phyloP scores from a whole-genome alignment of 2,329 filamentous ascomycete species.

The Ceratocystis albifundus region DNA sequence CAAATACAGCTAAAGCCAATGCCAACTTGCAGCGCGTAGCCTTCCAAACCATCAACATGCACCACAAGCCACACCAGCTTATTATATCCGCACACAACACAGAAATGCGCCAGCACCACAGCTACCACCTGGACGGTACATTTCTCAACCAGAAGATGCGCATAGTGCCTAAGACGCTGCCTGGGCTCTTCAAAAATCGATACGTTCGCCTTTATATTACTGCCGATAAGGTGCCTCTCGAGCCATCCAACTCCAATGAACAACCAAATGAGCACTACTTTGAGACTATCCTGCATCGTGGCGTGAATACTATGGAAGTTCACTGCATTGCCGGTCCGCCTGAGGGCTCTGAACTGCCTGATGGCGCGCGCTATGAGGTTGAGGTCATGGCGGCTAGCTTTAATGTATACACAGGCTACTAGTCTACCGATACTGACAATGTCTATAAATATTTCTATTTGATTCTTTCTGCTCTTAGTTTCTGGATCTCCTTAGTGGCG shows the following conservation, averaged over 20 bases:
- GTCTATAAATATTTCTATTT: constrained; percentile 9
- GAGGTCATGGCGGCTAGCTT: constrained; percentile 69
- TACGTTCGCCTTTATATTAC: constrained; percentile 21
- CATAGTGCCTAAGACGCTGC: constrained; percentile 17
- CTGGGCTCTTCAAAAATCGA: constrained; percentile 21
- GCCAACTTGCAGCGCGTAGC: constrained; percentile 21
- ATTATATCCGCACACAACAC: constrained; percentile 37
- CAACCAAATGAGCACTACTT: constrained; percentile 55
- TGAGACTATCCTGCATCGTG: constrained; percentile 58
- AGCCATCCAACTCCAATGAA: constrained; percentile 42
- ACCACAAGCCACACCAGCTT: constrained; percentile 54
- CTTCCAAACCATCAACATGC: constrained; percentile 57
- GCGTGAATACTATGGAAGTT: constrained; percentile 67
- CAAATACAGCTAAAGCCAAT: constrained; percentile 7
- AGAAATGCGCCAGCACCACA: constrained; percentile 22
- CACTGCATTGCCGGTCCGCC: constrained; percentile 63
- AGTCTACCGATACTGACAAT: background rate
- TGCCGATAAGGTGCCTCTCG: constrained; percentile 50
- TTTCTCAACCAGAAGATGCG: constrained; percentile 23
- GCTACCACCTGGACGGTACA: constrained; percentile 20
- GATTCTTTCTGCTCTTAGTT: background rate
- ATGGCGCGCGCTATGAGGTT: constrained; percentile 56
- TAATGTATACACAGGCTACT: constrained; percentile 34
- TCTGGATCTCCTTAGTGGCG: background rate
- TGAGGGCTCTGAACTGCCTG: constrained; percentile 44